Evolutionary conservation across 2,329 filamentous ascomycete genomes (phyloP), one percentile per base, ranked within the genome.

Genomic region (Clonostachys chloroleuca): DNA sequence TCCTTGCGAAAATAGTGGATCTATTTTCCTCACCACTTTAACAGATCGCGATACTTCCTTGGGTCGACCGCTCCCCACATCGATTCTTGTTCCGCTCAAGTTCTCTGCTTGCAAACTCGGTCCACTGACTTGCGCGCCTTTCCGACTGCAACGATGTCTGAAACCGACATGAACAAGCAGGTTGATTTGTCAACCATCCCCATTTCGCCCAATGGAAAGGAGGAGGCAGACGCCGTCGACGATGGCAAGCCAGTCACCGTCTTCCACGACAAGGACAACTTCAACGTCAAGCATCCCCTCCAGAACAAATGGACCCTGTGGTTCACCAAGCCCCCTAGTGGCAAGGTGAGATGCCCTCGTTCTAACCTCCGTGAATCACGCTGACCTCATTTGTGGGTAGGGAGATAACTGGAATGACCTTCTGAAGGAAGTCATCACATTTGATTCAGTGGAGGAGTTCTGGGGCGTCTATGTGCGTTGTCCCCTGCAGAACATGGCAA

Each of bases 351-450:
- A 46, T 42, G 8, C 20, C 33, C 20, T 16, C 44, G 46, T 13
- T 52, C 54, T 65, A 51, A 66, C 49, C 30, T 34, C 35, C 8
- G 24, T 30, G 24, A 30, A 30, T 30, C 24, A 10, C 8, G 24
- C 24, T 30, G 24, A 30, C 24, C 24, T 30, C 24, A 30, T 30
- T 30, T n/a, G 49, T 14, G 14, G 10, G 17, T 40, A 95, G 90
- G 91, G 90, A 55, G 91, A 97, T 70, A 96, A 96, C 80, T 99
- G 95, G 94, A 95, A 95, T 58, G 94, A 99, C 66, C 77, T 97
- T 52, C 75, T 99, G 53, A 99, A 99, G 76, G 91, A 99, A 70
- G 92, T 99, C 59, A 96, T 99, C 63, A 96, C 90, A 48, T 97
- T 99, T 63, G 90, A 96, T 74, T 96, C 92, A 4, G 94, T 99